Conservation (phyloP, 805 yeast species). For the Wickerhamomyces silvicola region DNA sequence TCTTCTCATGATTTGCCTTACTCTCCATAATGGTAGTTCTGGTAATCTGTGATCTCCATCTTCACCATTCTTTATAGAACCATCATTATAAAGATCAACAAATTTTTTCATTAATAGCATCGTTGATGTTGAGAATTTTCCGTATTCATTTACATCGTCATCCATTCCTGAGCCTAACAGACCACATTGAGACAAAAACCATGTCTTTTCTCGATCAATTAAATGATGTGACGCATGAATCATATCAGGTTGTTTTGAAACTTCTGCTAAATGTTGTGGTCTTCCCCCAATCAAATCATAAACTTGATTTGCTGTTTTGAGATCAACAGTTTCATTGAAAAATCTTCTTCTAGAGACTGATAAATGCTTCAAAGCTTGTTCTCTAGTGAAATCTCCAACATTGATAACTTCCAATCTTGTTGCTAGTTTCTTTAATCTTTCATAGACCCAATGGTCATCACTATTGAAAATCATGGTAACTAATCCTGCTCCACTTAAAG, state of each 20-base stretch:
- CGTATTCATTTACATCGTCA: slow-evolving; percentile 82
- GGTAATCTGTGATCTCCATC: slow-evolving; percentile 51
- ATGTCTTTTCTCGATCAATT: slow-evolving; percentile 75
- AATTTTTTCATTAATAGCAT: slow-evolving; percentile 66
- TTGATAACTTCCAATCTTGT: slow-evolving; percentile 70
- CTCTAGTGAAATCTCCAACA: slow-evolving; percentile 53
- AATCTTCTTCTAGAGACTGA: slow-evolving; percentile 40
- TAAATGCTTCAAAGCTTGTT: slow-evolving; percentile 50
- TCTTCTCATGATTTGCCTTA: slow-evolving; percentile 79
- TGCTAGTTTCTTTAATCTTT: slow-evolving; percentile 61
- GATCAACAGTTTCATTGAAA: slow-evolving; percentile 34
- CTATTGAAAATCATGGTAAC: slow-evolving; percentile 60
- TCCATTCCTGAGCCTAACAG: slow-evolving; percentile 74
- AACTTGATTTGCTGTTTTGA: slow-evolving; percentile 41
- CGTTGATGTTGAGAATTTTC: slow-evolving; percentile 69
- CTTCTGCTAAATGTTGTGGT: slow-evolving; percentile 75
- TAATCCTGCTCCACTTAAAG: slow-evolving; percentile 55
- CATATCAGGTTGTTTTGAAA: slow-evolving; percentile 51
- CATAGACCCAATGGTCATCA: slow-evolving; percentile 86
- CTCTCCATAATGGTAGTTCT: slow-evolving; percentile 74
- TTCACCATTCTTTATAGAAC: slow-evolving; percentile 19
- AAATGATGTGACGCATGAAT: slow-evolving; percentile 58
- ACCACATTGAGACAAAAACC: slow-evolving; percentile 83
- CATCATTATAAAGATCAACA: slow-evolving; percentile 53
- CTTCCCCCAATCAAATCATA: slow-evolving; percentile 76